Conservation (phyloP, 73 alveolate species). For the Paramecium bursaria region DNA sequence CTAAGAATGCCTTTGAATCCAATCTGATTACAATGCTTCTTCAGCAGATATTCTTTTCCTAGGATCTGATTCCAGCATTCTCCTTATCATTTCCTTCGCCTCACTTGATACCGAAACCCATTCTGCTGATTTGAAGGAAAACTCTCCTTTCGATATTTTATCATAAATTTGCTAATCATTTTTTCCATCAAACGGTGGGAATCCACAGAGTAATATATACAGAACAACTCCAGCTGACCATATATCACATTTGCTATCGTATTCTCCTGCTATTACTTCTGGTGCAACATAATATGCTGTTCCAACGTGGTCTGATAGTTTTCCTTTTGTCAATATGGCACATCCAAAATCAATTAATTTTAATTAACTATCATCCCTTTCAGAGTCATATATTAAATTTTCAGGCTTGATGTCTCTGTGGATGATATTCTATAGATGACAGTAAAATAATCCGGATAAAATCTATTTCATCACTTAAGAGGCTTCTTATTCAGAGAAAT, state of each 20-base stretch:
- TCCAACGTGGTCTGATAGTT: slow-evolving; percentile 85
- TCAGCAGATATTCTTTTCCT: slow-evolving; percentile 77
- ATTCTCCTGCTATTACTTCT: slow-evolving; percentile 63
- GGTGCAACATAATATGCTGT: slow-evolving; percentile 81
- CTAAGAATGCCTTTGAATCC: slow-evolving; percentile 72
- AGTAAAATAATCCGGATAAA: slow-evolving; percentile 51
- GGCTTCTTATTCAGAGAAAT: slow-evolving; percentile 68
- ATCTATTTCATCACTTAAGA: slow-evolving; percentile 43
- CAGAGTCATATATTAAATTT: slow-evolving; percentile 74
- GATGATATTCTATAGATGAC: slow-evolving; percentile 49
- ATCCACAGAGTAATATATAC: slow-evolving; percentile 70
- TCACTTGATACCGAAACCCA: slow-evolving; percentile 86
- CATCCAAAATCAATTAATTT: slow-evolving; percentile 96
- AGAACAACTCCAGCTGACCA: slow-evolving; percentile 76
- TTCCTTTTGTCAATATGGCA: slow-evolving; percentile 68
- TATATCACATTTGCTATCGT: slow-evolving; percentile 73
- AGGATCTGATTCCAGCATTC: slow-evolving; percentile 74
- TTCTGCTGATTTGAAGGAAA: slow-evolving; percentile 69
- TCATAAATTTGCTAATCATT: slow-evolving; percentile 61
- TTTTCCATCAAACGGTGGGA: slow-evolving; percentile 72
- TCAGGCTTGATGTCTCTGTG: slow-evolving; percentile 69
- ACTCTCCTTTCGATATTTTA: slow-evolving; percentile 42
- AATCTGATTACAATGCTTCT: slow-evolving; percentile 79
- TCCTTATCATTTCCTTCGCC: slow-evolving; percentile 81
- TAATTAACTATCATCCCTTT: slow-evolving; percentile 71